Evolutionary conservation across 2,329 filamentous ascomycete genomes (phyloP).

Genomic region (Coniochaeta sp.): DNA sequence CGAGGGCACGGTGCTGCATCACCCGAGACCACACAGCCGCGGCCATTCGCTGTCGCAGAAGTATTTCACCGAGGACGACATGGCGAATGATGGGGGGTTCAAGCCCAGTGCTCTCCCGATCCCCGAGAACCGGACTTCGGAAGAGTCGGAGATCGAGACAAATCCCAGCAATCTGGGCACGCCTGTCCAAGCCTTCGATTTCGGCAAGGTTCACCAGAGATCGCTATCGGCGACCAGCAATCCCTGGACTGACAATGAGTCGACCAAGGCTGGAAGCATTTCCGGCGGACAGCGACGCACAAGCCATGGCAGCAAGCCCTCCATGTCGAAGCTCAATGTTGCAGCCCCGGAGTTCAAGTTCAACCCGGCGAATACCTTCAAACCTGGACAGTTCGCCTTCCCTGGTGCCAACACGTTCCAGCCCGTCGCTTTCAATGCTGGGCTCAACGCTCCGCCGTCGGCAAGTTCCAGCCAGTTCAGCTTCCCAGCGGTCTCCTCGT

Average conservation of each 20-base stretch:
- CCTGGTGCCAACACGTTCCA: constrained; percentile 34
- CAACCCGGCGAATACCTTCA: constrained; percentile 45
- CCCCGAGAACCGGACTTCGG: constrained; percentile 31
- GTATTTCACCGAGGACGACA: constrained; percentile 52
- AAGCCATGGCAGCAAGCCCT: constrained; percentile 62
- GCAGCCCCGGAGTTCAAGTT: constrained; percentile 86
- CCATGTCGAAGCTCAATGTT: constrained; percentile 76
- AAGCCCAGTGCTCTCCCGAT: constrained; percentile 32
- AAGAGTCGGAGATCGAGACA: constrained; percentile 61
- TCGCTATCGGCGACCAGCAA: constrained; percentile 52
- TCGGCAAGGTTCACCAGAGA: constrained; percentile 42
- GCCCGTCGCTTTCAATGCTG: constrained; percentile 37
- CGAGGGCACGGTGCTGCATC: constrained; percentile 54
- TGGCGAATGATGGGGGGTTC: constrained; percentile 29
- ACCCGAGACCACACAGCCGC: constrained; percentile 66
- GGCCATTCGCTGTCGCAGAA: constrained; percentile 64
- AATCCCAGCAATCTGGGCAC: constrained; percentile 67
- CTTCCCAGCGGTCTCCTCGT: constrained; percentile 26
- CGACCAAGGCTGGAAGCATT: constrained; percentile 25
- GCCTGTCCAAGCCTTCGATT: constrained; percentile 43
- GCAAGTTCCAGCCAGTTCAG: constrained; percentile 31
- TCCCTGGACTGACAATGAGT: constrained; percentile 50
- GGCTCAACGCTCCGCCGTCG: constrained; percentile 22
- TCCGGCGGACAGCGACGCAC: constrained; percentile 30
- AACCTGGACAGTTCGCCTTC: constrained; percentile 43